Base-by-base conservation (phyloP, 1,284 basidiomycete genomes). In the Trichosporon ovoides region DNA sequence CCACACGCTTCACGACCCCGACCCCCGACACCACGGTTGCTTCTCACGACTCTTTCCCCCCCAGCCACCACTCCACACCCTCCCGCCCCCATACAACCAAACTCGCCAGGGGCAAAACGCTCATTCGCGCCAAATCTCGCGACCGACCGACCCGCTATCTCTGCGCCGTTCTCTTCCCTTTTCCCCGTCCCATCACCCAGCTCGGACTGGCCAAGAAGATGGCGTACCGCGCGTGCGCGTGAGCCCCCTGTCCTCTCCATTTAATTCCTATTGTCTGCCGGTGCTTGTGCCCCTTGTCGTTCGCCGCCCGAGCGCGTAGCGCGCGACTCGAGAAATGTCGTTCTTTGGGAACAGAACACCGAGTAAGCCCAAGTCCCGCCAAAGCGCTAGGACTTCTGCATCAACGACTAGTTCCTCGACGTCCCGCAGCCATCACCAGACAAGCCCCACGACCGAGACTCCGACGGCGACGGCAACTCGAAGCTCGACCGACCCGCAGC, bases 361-460 rank as follows among this genome's bases (percentile, higher is more conserved):
- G 24, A 48, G n/a, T 14, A 43, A 24, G 49, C 35, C 31, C 20
- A 52, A 52, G 35, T 52, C 51, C 14, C 51, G 51, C 13, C 51
- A 52, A 34, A 52, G 51, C 51, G 51, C 51, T 12, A 36, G 51
- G 33, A 52, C 51, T 24, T 52, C 51, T 36, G 37, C 51, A 13
- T 52, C 51, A 24, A 37, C 51, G 22, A 48, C 43, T 19, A 48
- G 40, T 14, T 31, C 24, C 43, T 48, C 43, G 43, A 13, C 43
- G 13, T 48, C 43, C 43, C 28, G 28, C 28, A 31, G 28, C 28
- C 51, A 38, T 52, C 34, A 38, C n/a, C 51, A 18, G 36, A 24
- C 51, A 22, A 52, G 36, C 51, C 35, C 43, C 22, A 48, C 43
- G 16, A 48, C 28, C 43, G 43, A 48, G 22, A 48, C 43, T 16